Evolutionary conservation across 768 basidiomycete species (phyloP).

Genomic region (Termitomyces eurrhizus): DNA sequence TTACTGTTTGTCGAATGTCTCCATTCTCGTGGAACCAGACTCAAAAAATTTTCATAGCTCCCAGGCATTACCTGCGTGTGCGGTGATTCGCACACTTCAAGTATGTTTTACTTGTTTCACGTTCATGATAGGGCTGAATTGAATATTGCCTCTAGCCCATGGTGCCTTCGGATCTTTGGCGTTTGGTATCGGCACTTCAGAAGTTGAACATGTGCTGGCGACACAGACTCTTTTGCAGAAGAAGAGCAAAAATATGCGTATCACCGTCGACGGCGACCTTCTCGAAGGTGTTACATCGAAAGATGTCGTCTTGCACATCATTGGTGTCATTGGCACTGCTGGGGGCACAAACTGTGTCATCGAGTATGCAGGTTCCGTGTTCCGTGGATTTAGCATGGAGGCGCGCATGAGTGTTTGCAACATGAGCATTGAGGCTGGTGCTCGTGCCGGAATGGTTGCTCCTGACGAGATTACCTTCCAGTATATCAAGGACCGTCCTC

Average conservation of each 20-base stretch:
- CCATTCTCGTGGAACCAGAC: background rate
- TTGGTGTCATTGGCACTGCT: constrained; percentile 89
- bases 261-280: constrained; percentile 80
- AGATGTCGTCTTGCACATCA: constrained; percentile 88
- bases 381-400: constrained; percentile 84
- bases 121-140: constrained; percentile 3
- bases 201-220: constrained; percentile 92
- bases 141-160: constrained; percentile 49
- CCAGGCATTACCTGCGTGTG: constrained; percentile 84
- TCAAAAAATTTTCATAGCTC: constrained; percentile 36
- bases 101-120: constrained; percentile 36
- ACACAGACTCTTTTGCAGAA: constrained; percentile 86
- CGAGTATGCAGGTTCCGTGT: constrained; percentile 88
- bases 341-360: constrained; percentile 91
- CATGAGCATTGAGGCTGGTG: constrained; percentile 95
- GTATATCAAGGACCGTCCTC: constrained; percentile 77
- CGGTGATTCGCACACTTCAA: constrained; percentile 92
- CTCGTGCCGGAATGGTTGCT: constrained; percentile 90
- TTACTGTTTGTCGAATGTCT: constrained; percentile 51
- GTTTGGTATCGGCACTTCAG: constrained; percentile 91
- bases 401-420: constrained; percentile 90
- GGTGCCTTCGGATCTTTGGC: constrained; percentile 92
- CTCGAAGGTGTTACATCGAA: constrained; percentile 83
- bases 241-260: constrained; percentile 91
- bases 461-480: constrained; percentile 85